Evolutionary conservation across 2,329 filamentous ascomycete species (phyloP), one percentile per base, ranked within the genome.

Genomic region (Cytospora mali): DNA sequence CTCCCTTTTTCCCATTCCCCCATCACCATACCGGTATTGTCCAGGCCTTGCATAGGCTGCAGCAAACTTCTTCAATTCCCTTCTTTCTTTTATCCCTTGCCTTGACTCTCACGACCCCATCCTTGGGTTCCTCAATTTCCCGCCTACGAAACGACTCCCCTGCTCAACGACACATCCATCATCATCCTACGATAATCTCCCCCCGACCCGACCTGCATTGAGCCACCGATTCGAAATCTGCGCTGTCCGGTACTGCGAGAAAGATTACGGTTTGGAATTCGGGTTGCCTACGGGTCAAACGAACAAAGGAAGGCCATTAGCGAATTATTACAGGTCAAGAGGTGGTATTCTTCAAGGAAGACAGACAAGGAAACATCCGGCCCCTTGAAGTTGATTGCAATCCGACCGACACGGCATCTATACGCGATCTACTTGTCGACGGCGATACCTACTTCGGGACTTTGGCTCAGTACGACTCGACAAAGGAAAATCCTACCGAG

Each of bases 61-160:
- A 39, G 35, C 48, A 48, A 16, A 31, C n/a, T 50, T 48, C 13
- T 65, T 65, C 63, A 35, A 62, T 65, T 65, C 63, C 63, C 55
- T 62, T 55, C 63, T 62, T 56, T 65, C 63, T 55, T 59, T 65
- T 51, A 48, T 55, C 31, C 63, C 55, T 50, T 62, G 59, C 55
- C 62, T 52, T 55, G 55, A 55, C 55, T 53, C 55, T 53, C 55
- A 49, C 58, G 14, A 62, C 53, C 51, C n/a, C 48, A 25, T 49
- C 48, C 51, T 48, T 50, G 25, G 11, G 51, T 35, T 52, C 52
- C 33, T 48, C 58, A 28, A 53, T 53, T 31, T 33, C 33, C 21
- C 46, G 49, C 27, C 60, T 42, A 42, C 53, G 49, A 31, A 29
- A 51, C 59, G 46, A 62, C n/a, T 25, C 42, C n/a, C 59, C 27